Conservation (phyloP, 345 rosid genomes). For the Punica granatum region DNA sequence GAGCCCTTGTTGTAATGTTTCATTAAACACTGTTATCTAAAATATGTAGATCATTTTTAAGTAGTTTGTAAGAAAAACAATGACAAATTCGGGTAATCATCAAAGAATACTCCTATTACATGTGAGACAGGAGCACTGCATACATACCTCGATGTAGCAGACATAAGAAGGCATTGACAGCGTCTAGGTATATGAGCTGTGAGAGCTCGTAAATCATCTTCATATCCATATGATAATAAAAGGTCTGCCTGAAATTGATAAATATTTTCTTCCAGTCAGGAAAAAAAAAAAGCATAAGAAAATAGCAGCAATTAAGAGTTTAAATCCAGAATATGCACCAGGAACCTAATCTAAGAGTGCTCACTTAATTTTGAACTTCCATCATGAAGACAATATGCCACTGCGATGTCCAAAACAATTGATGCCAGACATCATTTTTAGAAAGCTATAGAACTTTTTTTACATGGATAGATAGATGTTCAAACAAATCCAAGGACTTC, state of each 20-base stretch:
- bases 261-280: neutral
- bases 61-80: neutral
- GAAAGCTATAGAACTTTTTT: too few species aligned
- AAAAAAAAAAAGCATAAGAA: neutral
- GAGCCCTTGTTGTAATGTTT: neutral
- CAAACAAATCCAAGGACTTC: neutral
- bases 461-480: too few species aligned
- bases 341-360: neutral
- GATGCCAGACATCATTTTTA: neutral
- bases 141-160: conserved; percentile 85
- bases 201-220: conserved; percentile 80
- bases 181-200: conserved; percentile 63
- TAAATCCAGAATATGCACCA: neutral
- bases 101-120: neutral
- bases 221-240: conserved; percentile 80
- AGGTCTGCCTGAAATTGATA: conserved; percentile 79
- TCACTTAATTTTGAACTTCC: too few species aligned
- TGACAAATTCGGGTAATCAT: neutral
- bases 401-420: neutral
- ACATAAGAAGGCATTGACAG: conserved; percentile 94
- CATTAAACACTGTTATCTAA: neutral
- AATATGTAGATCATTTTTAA: neutral
- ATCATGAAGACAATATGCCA: neutral
- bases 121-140: conserved; percentile 1
- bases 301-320: neutral